phyloP scores from a whole-genome alignment of 1,284 basidiomycete species.

The Polyporus tsugae region DNA sequence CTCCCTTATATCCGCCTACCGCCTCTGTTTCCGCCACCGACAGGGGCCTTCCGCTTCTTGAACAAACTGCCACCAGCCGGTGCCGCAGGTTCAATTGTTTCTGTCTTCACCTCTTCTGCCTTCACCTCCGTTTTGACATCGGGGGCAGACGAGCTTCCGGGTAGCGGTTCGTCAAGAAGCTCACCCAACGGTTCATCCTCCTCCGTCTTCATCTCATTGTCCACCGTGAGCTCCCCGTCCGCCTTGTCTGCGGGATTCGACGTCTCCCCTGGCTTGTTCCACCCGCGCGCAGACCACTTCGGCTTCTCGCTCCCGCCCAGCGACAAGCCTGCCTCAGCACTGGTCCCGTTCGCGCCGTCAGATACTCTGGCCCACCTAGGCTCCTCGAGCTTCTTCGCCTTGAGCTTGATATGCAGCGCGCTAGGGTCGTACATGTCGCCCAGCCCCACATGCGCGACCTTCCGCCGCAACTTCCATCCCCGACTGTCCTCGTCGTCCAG shows the following conservation, averaged over 20 bases:
- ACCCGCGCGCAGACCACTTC: constrained; percentile 49
- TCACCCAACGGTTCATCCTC: neutral
- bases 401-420: constrained; percentile 66
- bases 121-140: constrained; percentile 33
- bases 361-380: neutral
- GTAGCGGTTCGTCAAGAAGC: neutral
- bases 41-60: constrained; percentile 53
- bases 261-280: constrained; percentile 45
- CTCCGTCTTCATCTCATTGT: constrained; percentile 20
- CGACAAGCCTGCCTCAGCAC: constrained; percentile 10
- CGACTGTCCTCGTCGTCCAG: constrained; percentile 64
- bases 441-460: constrained; percentile 60
- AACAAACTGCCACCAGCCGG: constrained; percentile 46
- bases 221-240: constrained; percentile 22
- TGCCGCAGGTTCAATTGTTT: constrained; percentile 30
- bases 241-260: constrained; percentile 16
- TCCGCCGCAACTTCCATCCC: constrained; percentile 72
- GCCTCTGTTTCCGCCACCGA: constrained; percentile 41
- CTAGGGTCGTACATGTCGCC: constrained; percentile 80
- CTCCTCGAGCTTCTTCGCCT: constrained; percentile 59
- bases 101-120: constrained; percentile 28
- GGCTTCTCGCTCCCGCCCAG: constrained; percentile 37
- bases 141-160: constrained; percentile 10
- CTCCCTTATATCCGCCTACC: constrained; percentile 36
- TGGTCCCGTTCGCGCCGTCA: neutral